Percentiles rank a stretch among this genome's conserved stretches.
Conservation (phyloP, 2,329 filamentous ascomycete genomes). For the Sclerotinia subarctica region DNA sequence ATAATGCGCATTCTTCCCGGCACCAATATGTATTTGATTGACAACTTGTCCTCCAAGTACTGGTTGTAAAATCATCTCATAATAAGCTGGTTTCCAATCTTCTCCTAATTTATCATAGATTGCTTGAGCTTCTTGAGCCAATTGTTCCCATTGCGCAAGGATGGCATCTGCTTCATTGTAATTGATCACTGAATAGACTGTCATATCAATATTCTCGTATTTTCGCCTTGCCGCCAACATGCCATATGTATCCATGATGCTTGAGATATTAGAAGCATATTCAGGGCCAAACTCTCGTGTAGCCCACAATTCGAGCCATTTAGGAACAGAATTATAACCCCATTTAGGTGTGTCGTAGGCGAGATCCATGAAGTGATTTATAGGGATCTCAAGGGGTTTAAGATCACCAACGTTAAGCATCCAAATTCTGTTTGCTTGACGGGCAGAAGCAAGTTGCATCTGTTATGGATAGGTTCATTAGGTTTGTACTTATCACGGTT, state of each 20-base stretch:
- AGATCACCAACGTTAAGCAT: slow-evolving; percentile 63
- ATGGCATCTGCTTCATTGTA: slow-evolving; percentile 61
- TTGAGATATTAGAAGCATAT: slow-evolving; percentile 48
- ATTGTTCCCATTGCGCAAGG: slow-evolving; percentile 52
- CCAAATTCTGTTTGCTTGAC: slow-evolving; percentile 55
- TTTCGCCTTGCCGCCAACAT: slow-evolving; percentile 57
- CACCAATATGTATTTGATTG: slow-evolving; percentile 51
- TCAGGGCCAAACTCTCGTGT: slow-evolving; percentile 54
- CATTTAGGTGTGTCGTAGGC: slow-evolving; percentile 61
- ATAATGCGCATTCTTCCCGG: slow-evolving; percentile 53
- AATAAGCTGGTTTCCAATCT: slow-evolving; percentile 55
- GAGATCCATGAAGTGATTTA: slow-evolving; percentile 65
- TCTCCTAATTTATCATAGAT: slow-evolving; percentile 54
- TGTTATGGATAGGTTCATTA: slow-evolving; percentile 35
- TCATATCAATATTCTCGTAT: slow-evolving; percentile 58
- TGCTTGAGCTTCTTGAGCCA: slow-evolving; percentile 52
- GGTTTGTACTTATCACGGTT: background rate
- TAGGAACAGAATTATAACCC: slow-evolving; percentile 52
- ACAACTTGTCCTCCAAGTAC: slow-evolving; percentile 56
- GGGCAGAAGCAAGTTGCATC: slow-evolving; percentile 58
- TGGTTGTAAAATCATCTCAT: slow-evolving; percentile 60
- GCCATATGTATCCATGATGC: slow-evolving; percentile 54
- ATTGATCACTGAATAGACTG: slow-evolving; percentile 59
- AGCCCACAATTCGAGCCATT: slow-evolving; percentile 57
- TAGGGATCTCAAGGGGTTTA: slow-evolving; percentile 59